A percentile compares a stretch with the other conserved stretches of the same genome.
Conservation (phyloP, 2,329 filamentous ascomycete species). For the Apiospora kogelbergensis region DNA sequence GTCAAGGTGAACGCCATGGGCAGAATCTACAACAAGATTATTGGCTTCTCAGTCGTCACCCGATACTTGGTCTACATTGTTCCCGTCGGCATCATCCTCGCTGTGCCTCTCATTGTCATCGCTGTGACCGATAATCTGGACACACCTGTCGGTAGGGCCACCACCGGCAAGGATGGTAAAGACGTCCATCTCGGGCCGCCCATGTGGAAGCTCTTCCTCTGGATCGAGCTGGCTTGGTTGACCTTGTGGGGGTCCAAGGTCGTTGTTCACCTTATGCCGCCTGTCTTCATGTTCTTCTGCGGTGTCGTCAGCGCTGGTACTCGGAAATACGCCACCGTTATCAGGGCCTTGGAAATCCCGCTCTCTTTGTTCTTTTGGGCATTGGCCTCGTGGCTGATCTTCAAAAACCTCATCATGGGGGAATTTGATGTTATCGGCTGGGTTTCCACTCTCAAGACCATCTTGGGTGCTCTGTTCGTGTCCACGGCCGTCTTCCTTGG, state of each 20-base stretch:
- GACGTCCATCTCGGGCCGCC: slow-evolving; percentile 41
- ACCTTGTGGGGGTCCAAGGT: slow-evolving; percentile 68
- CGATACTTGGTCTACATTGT: slow-evolving; percentile 69
- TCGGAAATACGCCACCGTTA: slow-evolving; percentile 67
- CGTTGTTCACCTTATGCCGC: slow-evolving; percentile 59
- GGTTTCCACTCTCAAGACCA: slow-evolving; percentile 59
- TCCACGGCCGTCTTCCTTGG: slow-evolving; percentile 69
- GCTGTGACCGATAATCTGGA: slow-evolving; percentile 42
- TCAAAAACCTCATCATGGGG: slow-evolving; percentile 52
- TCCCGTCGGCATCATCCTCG: slow-evolving; percentile 61
- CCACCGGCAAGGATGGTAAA: slow-evolving; percentile 19
- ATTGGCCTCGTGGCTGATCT: slow-evolving; percentile 61
- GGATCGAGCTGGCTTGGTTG: slow-evolving; percentile 69
- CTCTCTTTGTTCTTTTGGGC: slow-evolving; percentile 70
- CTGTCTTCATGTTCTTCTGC: slow-evolving; percentile 66
- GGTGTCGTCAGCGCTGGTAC: slow-evolving; percentile 70
- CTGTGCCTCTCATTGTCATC: slow-evolving; percentile 60
- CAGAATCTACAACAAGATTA: slow-evolving; percentile 62
- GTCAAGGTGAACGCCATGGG: slow-evolving; percentile 65
- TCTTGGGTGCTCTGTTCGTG: slow-evolving; percentile 67
- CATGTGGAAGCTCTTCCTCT: slow-evolving; percentile 63
- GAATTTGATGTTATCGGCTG: slow-evolving; percentile 43
- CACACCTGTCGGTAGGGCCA: slow-evolving; percentile 35
- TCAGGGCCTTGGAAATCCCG: slow-evolving; percentile 64
- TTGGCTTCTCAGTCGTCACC: slow-evolving; percentile 62